Base-by-base conservation (phyloP, 2,329 filamentous ascomycete species). In the Aspergillus sp. region DNA sequence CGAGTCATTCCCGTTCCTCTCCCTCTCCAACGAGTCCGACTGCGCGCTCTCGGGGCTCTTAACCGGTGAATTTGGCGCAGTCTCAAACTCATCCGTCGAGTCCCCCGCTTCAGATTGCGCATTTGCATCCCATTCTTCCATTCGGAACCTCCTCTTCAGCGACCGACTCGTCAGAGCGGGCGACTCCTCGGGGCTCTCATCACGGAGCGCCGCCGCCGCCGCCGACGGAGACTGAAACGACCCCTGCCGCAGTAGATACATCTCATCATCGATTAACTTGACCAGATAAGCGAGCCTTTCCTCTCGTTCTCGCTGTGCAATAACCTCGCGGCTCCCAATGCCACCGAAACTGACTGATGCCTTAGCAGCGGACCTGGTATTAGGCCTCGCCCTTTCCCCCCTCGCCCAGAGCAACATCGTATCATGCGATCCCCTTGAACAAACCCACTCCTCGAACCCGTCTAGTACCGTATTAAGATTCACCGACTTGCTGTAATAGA, bases 381-480 rank as follows among this genome's bases (percentile, higher is more conserved):
- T n/a, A 19, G 38, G 34, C 6, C 45, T 28, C 13, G 60, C 50
- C 8, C 15, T 41, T 5, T 57, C 41, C 19, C 67, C 67, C 15
- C 65, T 59, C 7, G 66, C 55, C 3, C 67, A 67, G 23, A 56
- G 25, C 15, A 45, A 25, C 9, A 73, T 34, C 11, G 71, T 74
- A 23, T 71, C 72, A 8, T 48, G 57, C 30, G 72, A 67, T 60
- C 73, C 72, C 17, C 64, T 66, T 9, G 68, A 69, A 60, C 68
- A 60, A 13, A 71, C 69, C 71, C 72, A 73, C 28, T 76, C 72
- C 9, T 73, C 72, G 49, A 80, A 77, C 2, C 69, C 65, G 22
- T 62, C 56, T 6, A 79, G 49, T 3, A 76, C 51, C 0, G 46
- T 25, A 13, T 72, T 54, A 13, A 77, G 48, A 13, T 70, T 64